Evolutionary conservation across 805 yeast species (phyloP).

Genomic region (Blastobotrys americana): DNA sequence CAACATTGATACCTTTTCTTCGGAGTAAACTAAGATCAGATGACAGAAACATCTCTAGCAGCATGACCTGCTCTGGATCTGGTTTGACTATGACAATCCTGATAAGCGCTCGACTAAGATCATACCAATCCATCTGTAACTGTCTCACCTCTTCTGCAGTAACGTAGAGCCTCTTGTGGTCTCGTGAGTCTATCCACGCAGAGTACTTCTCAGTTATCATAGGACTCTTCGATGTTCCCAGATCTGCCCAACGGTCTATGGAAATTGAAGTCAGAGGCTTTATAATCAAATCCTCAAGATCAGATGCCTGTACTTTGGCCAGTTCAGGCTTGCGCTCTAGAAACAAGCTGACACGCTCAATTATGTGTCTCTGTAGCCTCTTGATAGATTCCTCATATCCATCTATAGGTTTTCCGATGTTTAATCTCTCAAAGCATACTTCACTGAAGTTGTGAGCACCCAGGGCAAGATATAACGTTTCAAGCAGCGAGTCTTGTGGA

Average conservation of each 20-base stretch:
- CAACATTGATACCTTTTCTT: slow-evolving; percentile 34
- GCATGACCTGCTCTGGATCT: slow-evolving; percentile 33
- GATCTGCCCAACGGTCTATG: slow-evolving; percentile 19
- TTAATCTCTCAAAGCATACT: slow-evolving; percentile 22
- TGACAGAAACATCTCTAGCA: slow-evolving; percentile 32
- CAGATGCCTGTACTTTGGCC: slow-evolving; percentile 9
- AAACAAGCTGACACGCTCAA: slow-evolving; percentile 30
- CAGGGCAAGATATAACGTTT: slow-evolving; percentile 25
- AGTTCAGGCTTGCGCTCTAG: slow-evolving; percentile 24
- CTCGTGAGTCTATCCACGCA: slow-evolving; percentile 17
- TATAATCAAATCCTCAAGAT: slow-evolving; percentile 17
- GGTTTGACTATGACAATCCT: slow-evolving; percentile 26
- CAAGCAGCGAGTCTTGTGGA: slow-evolving; percentile 30
- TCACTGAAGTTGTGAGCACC: slow-evolving; percentile 28
- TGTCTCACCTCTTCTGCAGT: slow-evolving; percentile 11
- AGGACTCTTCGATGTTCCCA: slow-evolving; percentile 15
- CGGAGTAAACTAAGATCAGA: slow-evolving; percentile 27
- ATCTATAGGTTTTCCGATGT: slow-evolving; percentile 22
- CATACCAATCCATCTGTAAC: slow-evolving; percentile 31
- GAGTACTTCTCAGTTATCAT: slow-evolving; percentile 15
- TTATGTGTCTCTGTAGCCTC: slow-evolving; percentile 20
- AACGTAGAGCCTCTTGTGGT: slow-evolving; percentile 1
- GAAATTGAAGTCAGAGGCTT: slow-evolving; percentile 23
- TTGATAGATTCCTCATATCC: slow-evolving; percentile 7
- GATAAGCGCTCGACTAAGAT: slow-evolving; percentile 30